Evolutionary conservation across 192 early-diverging fungal species (phyloP).

Genomic region (Phlyctochytrium planicorne): DNA sequence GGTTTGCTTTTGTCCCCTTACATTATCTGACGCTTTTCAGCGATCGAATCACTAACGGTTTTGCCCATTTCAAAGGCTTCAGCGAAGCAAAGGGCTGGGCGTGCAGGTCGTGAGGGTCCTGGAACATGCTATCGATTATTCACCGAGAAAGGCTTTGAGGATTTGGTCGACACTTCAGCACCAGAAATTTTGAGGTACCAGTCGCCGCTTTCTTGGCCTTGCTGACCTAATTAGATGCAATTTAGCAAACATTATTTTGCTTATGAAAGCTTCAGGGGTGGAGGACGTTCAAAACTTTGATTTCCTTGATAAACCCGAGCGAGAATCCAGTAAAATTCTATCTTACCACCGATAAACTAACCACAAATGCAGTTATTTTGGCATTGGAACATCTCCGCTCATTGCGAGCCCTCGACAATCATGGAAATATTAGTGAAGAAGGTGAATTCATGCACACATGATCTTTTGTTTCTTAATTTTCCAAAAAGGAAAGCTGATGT

Average conservation of each 20-base stretch:
- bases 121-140: slow-evolving; percentile 93
- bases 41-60: slow-evolving; percentile 79
- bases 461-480: slow-evolving; percentile 18
- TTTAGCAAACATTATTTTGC: slow-evolving; percentile 77
- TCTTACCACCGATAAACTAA: neutral
- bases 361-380: slow-evolving; percentile 55
- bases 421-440: slow-evolving; percentile 68
- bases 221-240: slow-evolving; percentile 56
- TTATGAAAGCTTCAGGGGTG: slow-evolving; percentile 90
- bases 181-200: slow-evolving; percentile 88
- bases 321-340: slow-evolving; percentile 39
- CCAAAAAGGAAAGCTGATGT: slow-evolving; percentile 51
- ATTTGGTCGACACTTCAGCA: slow-evolving; percentile 73
- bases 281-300: slow-evolving; percentile 88
- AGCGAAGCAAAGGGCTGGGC: slow-evolving; percentile 85
- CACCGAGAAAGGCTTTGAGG: slow-evolving; percentile 75
- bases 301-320: slow-evolving; percentile 90
- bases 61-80: slow-evolving; percentile 89
- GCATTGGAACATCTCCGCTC: slow-evolving; percentile 89
- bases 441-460: slow-evolving; percentile 70
- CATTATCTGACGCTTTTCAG: neutral
- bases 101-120: slow-evolving; percentile 93
- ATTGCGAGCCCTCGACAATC: slow-evolving; percentile 81
- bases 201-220: neutral
- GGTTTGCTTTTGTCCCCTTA: slow-evolving; percentile 40